Evolutionary conservation across 768 basidiomycete genomes (phyloP).

Genomic region (Gyrodon lividus): DNA sequence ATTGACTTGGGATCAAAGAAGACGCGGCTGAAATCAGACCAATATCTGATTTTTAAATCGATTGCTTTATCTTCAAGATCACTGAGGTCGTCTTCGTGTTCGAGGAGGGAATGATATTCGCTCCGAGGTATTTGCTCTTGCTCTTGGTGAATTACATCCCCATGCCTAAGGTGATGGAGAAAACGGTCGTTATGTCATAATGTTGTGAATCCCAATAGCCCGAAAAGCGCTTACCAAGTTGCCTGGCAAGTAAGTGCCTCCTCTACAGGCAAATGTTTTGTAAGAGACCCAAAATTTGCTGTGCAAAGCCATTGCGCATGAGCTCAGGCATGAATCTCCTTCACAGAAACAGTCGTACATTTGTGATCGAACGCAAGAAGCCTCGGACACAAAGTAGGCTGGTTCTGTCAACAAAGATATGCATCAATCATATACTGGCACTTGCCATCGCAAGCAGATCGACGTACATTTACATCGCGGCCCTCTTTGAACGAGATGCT

Average conservation of each 20-base stretch:
- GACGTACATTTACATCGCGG: slow-evolving; percentile 46
- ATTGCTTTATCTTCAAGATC: slow-evolving; percentile 8
- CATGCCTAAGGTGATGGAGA: slow-evolving; percentile 41
- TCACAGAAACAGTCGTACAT: slow-evolving; percentile 36
- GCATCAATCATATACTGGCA: not conserved
- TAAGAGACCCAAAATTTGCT: slow-evolving; percentile 69
- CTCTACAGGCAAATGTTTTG: slow-evolving; percentile 39
- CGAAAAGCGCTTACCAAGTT: slow-evolving; percentile 19
- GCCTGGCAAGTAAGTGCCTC: slow-evolving; percentile 16
- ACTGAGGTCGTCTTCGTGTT: slow-evolving; percentile 22
- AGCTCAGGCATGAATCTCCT: slow-evolving; percentile 5
- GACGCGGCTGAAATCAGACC: slow-evolving; percentile 53
- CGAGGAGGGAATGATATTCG: slow-evolving; percentile 50
- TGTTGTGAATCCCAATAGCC: not conserved
- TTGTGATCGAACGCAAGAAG: slow-evolving; percentile 67
- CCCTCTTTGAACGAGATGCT: slow-evolving; percentile 70
- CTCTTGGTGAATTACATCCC: slow-evolving; percentile 45
- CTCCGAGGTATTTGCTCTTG: slow-evolving; percentile 55
- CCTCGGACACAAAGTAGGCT: slow-evolving; percentile 55
- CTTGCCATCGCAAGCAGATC: not conserved
- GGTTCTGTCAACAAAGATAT: slow-evolving; percentile 21
- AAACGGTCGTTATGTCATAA: not conserved
- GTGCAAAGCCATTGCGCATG: slow-evolving; percentile 5
- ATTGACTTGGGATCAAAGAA: slow-evolving; percentile 64
- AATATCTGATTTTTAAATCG: slow-evolving; percentile 39